Evolutionary conservation across 129 eudicot species (phyloP).

Genomic region (Helianthus tuberosus): DNA sequence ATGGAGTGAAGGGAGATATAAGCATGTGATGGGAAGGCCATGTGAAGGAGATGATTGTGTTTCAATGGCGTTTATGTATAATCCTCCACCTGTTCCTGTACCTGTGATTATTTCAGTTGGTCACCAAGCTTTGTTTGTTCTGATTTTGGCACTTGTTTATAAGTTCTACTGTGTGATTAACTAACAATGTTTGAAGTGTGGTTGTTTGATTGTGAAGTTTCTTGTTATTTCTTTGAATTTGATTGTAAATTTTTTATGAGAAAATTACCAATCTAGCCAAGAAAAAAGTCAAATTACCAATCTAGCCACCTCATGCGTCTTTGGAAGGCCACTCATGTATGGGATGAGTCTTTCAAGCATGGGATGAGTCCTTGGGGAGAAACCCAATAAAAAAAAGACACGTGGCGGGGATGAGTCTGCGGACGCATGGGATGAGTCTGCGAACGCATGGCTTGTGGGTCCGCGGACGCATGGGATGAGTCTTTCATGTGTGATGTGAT

Average conservation of each 20-base stretch:
- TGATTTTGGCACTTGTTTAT: conserved; percentile 35
- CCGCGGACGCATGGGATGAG: too few species aligned
- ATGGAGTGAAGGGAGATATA: conserved; percentile 61
- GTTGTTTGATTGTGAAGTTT: conserved; percentile 9
- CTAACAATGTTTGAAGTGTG: neutral
- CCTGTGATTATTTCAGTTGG: conserved; percentile 37
- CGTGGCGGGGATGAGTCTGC: too few species aligned
- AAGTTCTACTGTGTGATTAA: conserved; percentile 22
- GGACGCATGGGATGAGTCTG: too few species aligned
- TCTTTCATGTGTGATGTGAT: too few species aligned
- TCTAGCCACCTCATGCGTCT: too few species aligned
- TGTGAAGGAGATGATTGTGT: conserved; percentile 37
- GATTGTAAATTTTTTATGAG: neutral
- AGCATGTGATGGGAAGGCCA: conserved; percentile 81
- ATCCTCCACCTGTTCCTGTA: conserved; percentile 45
- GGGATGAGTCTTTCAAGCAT: too few species aligned
- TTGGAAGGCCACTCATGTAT: too few species aligned
- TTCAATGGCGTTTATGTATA: conserved; percentile 64
- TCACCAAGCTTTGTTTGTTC: conserved; percentile 42
- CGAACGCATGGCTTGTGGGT: too few species aligned
- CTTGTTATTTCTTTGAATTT: neutral
- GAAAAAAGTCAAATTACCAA: too few species aligned
- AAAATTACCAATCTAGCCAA: too few species aligned
- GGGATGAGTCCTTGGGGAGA: too few species aligned
- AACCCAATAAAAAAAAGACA: too few species aligned